Conservation (phyloP, 1,284 basidiomycete species). For the Ganoderma lingzhi region DNA sequence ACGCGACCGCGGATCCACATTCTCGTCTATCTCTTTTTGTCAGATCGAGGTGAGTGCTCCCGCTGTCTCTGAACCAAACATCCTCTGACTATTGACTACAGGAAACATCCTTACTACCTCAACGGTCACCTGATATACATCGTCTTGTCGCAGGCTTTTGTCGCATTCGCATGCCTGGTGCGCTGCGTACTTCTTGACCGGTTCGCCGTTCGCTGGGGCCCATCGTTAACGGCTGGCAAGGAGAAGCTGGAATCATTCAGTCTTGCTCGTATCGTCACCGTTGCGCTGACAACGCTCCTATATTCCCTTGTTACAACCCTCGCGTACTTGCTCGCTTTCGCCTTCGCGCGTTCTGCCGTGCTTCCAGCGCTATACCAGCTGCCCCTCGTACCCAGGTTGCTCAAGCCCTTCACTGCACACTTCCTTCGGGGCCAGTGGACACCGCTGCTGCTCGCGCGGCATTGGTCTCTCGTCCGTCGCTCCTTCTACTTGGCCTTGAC, state of each 20-base stretch:
- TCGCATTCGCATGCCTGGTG: conserved; percentile 55
- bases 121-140: conserved; percentile 71
- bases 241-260: conserved; percentile 30
- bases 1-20: conserved; percentile 42
- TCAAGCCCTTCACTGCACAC: conserved; percentile 68
- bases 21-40: conserved; percentile 62
- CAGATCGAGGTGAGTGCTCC: conserved; percentile 62
- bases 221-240: conserved; percentile 19
- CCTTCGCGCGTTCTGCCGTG: conserved; percentile 48
- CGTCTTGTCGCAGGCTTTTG: conserved; percentile 56
- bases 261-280: conserved; percentile 44
- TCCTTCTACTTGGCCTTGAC: conserved; percentile 58
- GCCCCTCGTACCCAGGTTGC: conserved; percentile 56
- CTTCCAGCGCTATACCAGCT: conserved; percentile 62
- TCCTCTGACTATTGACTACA: conserved; percentile 34
- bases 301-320: conserved; percentile 50
- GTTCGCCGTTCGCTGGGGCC: conserved; percentile 58
- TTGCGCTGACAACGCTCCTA: conserved; percentile 48
- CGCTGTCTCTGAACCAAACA: neutral
- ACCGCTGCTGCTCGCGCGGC: conserved; percentile 53
- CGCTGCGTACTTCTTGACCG: conserved; percentile 68
- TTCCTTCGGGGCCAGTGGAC: conserved; percentile 68
- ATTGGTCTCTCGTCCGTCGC: conserved; percentile 54
- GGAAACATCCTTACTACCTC: conserved; percentile 75
- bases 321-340: conserved; percentile 53